Evolutionary conservation across 176 grass and related monocot genomes (phyloP).

Genomic region (Ensete ventricosum): DNA sequence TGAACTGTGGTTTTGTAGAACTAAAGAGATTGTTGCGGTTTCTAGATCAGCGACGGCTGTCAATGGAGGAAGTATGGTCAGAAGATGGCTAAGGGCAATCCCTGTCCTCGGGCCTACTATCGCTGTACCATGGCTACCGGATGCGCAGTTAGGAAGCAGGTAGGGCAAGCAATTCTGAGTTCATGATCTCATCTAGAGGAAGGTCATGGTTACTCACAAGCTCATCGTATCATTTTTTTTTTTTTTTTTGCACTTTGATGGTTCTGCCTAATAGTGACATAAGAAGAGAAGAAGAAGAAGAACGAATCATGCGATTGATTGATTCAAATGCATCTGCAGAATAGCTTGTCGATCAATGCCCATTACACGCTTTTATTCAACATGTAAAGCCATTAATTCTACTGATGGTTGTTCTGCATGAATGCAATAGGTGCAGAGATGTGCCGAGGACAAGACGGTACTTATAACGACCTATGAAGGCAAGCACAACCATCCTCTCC

Average conservation of each 20-base stretch:
- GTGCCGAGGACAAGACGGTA: slow-evolving; percentile 7
- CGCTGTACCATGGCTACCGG: slow-evolving; percentile 22
- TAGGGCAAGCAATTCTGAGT: neutral
- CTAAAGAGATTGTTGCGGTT: neutral
- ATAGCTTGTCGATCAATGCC: no score
- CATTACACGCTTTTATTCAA: neutral
- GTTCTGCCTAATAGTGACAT: neutral
- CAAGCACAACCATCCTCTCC: slow-evolving; percentile 21
- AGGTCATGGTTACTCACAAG: no score
- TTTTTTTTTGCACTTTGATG: neutral
- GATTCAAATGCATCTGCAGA: no score
- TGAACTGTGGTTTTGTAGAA: neutral
- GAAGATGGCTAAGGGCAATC: slow-evolving; percentile 27
- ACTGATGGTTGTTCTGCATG: neutral
- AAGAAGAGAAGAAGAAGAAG: no score
- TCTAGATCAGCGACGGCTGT: slow-evolving; percentile 18
- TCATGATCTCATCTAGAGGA: no score
- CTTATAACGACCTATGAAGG: slow-evolving; percentile 24
- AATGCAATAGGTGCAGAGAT: slow-evolving; percentile 15
- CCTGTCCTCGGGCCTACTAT: slow-evolving; percentile 21
- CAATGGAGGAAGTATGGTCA: slow-evolving; percentile 29
- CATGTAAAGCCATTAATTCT: no score
- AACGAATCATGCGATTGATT: no score
- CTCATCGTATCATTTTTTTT: neutral
- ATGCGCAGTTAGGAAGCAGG: slow-evolving; percentile 21